phyloP scores from a whole-genome alignment of 345 rosid species.

The Draba incana region DNA sequence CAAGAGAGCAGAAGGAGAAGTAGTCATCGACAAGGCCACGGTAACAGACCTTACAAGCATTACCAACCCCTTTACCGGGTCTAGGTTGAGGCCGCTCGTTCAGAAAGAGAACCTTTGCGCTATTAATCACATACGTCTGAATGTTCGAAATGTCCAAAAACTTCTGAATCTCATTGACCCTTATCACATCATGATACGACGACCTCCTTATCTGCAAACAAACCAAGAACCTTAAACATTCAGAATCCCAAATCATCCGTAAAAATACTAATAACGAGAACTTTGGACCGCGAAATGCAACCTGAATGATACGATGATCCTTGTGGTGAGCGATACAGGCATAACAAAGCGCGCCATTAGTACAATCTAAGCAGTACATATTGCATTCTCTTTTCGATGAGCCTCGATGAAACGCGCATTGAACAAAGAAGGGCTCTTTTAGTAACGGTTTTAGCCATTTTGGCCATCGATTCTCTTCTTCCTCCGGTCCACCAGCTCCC shows the following conservation, averaged over 20 bases:
- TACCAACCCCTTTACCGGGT: constrained; percentile 90
- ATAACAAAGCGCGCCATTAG: constrained; percentile 73
- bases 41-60: constrained; percentile 79
- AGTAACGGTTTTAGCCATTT: constrained; percentile 81
- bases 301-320: constrained; percentile 85
- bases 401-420: constrained; percentile 74
- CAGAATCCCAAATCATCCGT: not conserved
- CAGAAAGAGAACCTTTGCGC: constrained; percentile 89
- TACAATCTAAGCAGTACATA: constrained; percentile 94
- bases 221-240: not conserved
- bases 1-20: constrained; percentile 93
- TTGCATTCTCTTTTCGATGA: constrained; percentile 93
- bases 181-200: constrained; percentile 93
- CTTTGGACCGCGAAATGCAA: not conserved
- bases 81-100: constrained; percentile 92
- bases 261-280: not conserved
- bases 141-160: constrained; percentile 75
- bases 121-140: constrained; percentile 90
- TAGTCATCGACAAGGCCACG: constrained; percentile 88
- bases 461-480: constrained; percentile 72
- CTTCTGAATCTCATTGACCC: constrained; percentile 85
- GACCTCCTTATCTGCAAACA: constrained; percentile 81
- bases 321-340: constrained; percentile 67
- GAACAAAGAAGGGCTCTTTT: constrained; percentile 70
- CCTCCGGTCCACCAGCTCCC: constrained; percentile 61